Base-by-base conservation (phyloP, 331 rosid species). In the Telfairia occidentalis region DNA sequence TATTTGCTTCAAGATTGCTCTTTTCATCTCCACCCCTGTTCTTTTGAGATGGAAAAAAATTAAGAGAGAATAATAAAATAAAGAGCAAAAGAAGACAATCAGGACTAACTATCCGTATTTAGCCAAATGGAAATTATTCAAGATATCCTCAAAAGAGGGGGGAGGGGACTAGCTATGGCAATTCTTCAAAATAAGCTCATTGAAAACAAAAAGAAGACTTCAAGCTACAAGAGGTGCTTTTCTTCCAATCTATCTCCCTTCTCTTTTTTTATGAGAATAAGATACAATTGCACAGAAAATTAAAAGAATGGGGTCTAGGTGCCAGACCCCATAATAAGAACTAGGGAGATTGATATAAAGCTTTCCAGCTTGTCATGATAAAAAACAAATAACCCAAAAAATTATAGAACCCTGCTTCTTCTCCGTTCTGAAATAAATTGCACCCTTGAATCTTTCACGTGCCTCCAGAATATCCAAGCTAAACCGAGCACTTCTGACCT, bases 21-120 rank as follows among this genome's bases (percentile, higher is more conserved):
- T 84, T 76, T 70, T 69, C 85, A 16, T 83, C 85, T 69, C 60
- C 82, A 73, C 71, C 82, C 72, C 90, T 90, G 83, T 23, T 79
- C 45, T 77, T 78, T 76, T 79, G 49, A 52, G 78, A 78, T 64
- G 63, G 63, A 18, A 9, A 37, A 8, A 64, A 1, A 8, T 69
- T 69, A 24, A 23, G 42, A 71, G 58, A 70, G 24, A 63, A 19
- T 42, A 28, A 29, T 46, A 46, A 28, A 48, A 71, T 46, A n/a
- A 28, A 7, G 28, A 70, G 26, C 40, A 28, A 63, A 16, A 63
- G 48, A 16, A 63, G 70, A 63, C 70, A 63, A 26, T 63, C 38
- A 34, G 24, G 40, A 35, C 29, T 5, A 32, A 29, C 4, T 32
- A 15, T 59, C 21, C 13, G 10, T 40, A 40, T 43, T 67, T 67